Evolutionary conservation across 2,329 filamentous ascomycete genomes (phyloP).

Genomic region (Xylariaceae sp.): DNA sequence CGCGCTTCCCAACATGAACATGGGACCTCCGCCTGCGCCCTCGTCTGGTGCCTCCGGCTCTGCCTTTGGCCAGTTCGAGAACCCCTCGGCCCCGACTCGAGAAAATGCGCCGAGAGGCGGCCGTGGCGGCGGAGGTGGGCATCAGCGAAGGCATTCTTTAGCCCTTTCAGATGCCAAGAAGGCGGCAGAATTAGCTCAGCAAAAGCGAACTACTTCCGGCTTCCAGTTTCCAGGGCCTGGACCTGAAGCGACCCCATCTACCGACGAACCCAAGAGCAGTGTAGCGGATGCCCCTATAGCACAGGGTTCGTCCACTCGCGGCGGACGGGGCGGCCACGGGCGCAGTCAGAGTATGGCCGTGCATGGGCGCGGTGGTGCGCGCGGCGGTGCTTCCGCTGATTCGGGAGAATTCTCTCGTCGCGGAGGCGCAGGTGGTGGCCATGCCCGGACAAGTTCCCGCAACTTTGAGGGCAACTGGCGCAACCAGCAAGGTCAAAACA

Average conservation of each 20-base stretch:
- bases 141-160: constrained; percentile 91
- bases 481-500: constrained; percentile 63
- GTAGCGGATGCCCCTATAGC: constrained; percentile 39
- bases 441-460: constrained; percentile 78
- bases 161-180: constrained; percentile 96
- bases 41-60: constrained; percentile 84
- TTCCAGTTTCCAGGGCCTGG: constrained; percentile 90
- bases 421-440: constrained; percentile 64
- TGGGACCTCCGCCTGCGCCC: constrained; percentile 85
- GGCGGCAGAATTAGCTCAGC: constrained; percentile 92
- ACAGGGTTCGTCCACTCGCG: constrained; percentile 45
- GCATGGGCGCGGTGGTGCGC: constrained; percentile 65
- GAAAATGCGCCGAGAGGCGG: constrained; percentile 72
- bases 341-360: constrained; percentile 91
- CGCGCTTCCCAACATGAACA: constrained; percentile 86
- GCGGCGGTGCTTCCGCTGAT: constrained; percentile 58
- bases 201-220: constrained; percentile 88
- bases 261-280: constrained; percentile 57
- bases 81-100: constrained; percentile 57
- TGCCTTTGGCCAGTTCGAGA: constrained; percentile 76
- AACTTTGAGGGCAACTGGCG: constrained; percentile 99
- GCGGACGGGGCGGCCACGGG: constrained; percentile 60
- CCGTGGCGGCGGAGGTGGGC: constrained; percentile 67
- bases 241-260: constrained; percentile 53
- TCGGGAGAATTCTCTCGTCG: constrained; percentile 72